Percentiles rank a stretch among this genome's conserved stretches.
Conservation (phyloP, 805 yeast genomes). For the Candida ortonii region DNA sequence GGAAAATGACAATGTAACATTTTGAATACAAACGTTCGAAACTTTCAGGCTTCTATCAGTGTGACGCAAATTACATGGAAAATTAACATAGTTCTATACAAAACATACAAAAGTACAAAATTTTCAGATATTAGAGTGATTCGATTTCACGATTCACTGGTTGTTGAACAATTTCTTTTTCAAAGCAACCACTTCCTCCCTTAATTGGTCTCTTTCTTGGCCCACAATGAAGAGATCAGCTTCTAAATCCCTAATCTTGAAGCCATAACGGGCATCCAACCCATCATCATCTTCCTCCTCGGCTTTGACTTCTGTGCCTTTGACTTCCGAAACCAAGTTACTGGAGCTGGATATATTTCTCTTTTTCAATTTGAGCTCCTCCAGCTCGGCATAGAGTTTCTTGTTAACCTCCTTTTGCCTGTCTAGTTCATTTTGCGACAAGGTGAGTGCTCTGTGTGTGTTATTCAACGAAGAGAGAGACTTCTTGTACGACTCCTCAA, state of each 20-base stretch:
- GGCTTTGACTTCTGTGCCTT: constrained; percentile 11
- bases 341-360: constrained; percentile 18
- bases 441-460: constrained; percentile 68
- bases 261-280: constrained; percentile 56
- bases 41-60: too few species aligned
- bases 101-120: too few species aligned
- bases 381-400: constrained; percentile 60
- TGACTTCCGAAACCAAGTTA: constrained; percentile 2
- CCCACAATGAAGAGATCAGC: constrained; percentile 78
- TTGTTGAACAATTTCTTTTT: constrained; percentile 51
- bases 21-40: too few species aligned
- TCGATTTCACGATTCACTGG: constrained; percentile 1
- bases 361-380: constrained; percentile 54
- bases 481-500: constrained; percentile 67
- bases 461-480: constrained; percentile 70
- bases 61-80: too few species aligned
- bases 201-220: constrained; percentile 80
- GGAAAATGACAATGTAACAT: constrained; percentile 20
- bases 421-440: constrained; percentile 69
- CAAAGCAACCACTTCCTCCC: constrained; percentile 53
- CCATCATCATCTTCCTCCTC: constrained; percentile 31
- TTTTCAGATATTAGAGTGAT: too few species aligned
- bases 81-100: too few species aligned
- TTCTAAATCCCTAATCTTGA: constrained; percentile 76
- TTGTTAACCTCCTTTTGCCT: constrained; percentile 56